Evolutionary conservation across 176 grass and related monocot species (phyloP), one percentile per base, ranked within the genome.

Genomic region (Saccharum officinarum): DNA sequence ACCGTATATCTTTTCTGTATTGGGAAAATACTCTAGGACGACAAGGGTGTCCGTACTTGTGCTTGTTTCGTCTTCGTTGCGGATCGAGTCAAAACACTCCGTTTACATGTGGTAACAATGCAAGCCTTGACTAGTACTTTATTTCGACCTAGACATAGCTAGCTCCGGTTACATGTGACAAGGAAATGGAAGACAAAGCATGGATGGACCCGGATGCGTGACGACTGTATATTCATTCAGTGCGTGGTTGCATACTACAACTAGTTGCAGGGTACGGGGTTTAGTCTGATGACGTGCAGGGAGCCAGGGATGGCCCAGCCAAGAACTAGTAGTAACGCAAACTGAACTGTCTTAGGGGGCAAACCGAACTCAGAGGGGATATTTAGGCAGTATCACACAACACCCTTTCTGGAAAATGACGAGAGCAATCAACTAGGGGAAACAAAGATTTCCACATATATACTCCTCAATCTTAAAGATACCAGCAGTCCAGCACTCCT

Each of bases 1-100:
- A 44, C 65, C 57, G 88, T 55, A 55, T 78, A 55, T 78, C 55
- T 67, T 78, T 65, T 71, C 54, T 73, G 33, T 66, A 36, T 28
- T 28, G 28, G 28, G 28, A 28, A 28, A 28, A 28, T 28, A 66
- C 2, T 9, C 2, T 59, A 23, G 3, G 67, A 18, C 79, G 76
- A 73, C 45, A 78, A 44, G n/a, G 40, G 39, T 23, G 22, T 80
- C 66, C 13, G 42, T 17, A 26, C 41, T 64, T 63, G 23, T 54
- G 34, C 23, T 65, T 65, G 17, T 52, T 70, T 72, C 33, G 22
- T 47, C 39, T 50, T 70, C 1, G 52, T 3, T 3, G 22, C 4
- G 0, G 63, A 63, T 28, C 11, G 40, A 14, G 62, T 81, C 30
- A 40, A 54, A 33, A 17, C 8, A 73, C 13, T 59, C 67, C 12